Evolutionary conservation across 371 early-diverging fungal genomes (phyloP).

Genomic region (Umbelopsis sp.): DNA sequence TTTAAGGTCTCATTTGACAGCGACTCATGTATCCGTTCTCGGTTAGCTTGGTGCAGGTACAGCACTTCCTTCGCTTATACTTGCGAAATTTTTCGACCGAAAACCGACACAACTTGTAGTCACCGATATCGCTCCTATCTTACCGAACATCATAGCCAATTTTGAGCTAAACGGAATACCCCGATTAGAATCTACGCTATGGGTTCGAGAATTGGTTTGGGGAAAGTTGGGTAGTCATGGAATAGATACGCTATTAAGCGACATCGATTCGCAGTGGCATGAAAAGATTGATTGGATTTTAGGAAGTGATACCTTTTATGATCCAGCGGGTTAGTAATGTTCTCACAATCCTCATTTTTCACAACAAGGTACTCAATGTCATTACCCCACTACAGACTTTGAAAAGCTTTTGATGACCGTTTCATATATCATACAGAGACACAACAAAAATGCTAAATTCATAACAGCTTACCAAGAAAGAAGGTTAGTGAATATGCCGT

Average conservation of each 20-base stretch:
- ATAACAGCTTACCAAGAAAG: constrained; percentile 61
- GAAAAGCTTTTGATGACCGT: constrained; percentile 54
- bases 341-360: neutral
- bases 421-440: constrained; percentile 49
- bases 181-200: neutral
- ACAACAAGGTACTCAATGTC: neutral
- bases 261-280: constrained; percentile 25
- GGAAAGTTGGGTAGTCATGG: constrained; percentile 39
- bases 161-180: constrained; percentile 37
- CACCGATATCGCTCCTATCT: constrained; percentile 45
- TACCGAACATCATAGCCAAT: constrained; percentile 43
- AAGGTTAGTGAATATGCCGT: constrained; percentile 21
- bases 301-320: constrained; percentile 65
- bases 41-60: constrained; percentile 54
- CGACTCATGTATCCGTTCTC: neutral
- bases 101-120: constrained; percentile 31
- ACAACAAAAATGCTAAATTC: constrained; percentile 53
- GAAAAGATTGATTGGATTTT: constrained; percentile 50
- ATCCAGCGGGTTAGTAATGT: constrained; percentile 48
- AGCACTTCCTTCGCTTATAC: constrained; percentile 54
- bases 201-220: constrained; percentile 46
- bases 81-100: constrained; percentile 32
- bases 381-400: constrained; percentile 43
- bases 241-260: constrained; percentile 31
- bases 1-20: neutral